Evolutionary conservation across 345 rosid species (phyloP).

Genomic region (Gossypium mustelinum): DNA sequence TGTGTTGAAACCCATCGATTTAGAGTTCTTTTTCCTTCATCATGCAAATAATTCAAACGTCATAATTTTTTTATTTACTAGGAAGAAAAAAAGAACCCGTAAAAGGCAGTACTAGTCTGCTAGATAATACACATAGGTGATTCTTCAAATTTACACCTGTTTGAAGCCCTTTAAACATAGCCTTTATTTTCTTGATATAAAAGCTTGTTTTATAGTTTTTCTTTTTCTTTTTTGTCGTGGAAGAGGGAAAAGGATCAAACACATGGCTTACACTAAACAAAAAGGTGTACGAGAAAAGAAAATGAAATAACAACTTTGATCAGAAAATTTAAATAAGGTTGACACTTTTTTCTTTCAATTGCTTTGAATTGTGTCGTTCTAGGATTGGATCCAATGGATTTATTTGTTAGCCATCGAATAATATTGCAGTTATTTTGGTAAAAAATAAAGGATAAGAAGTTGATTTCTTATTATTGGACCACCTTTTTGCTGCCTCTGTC

Average conservation of each 20-base stretch:
- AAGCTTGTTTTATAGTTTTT: neutral
- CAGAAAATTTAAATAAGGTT: neutral
- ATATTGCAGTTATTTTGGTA: neutral
- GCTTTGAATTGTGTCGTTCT: neutral
- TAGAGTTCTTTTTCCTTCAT: no score
- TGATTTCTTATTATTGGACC: neutral
- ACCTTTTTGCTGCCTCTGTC: neutral
- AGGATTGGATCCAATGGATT: neutral
- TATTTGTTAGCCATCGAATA: neutral
- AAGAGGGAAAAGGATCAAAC: neutral
- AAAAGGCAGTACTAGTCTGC: no score
- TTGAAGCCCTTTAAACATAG: no score
- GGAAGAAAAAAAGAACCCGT: no score
- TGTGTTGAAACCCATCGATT: no score
- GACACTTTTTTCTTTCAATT: neutral
- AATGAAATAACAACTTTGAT: neutral
- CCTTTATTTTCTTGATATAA: neutral
- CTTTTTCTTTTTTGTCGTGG: neutral
- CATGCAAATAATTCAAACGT: no score
- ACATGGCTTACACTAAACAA: neutral
- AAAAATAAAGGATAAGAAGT: neutral
- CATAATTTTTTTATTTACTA: no score
- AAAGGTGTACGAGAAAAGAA: neutral
- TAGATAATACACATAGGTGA: no score
- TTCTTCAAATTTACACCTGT: no score